Evolutionary conservation across 148 eudicot genomes (phyloP).

Genomic region (Vaccinium darrowii): DNA sequence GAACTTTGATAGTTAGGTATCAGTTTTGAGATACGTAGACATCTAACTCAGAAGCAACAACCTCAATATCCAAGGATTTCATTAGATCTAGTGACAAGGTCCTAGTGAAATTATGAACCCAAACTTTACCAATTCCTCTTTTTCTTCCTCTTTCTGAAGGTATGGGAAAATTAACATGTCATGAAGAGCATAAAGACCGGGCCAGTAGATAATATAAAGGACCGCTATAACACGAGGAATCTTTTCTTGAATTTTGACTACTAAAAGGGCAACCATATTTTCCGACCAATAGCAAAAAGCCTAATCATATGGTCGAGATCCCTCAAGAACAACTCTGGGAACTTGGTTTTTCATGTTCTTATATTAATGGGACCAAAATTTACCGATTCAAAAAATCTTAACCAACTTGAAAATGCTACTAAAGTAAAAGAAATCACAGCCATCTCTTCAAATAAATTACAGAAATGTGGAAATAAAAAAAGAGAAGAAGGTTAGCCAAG

Average conservation of each 20-base stretch:
- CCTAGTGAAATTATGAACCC: background rate
- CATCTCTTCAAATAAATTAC: background rate
- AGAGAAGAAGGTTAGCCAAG: background rate
- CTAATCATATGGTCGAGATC: background rate
- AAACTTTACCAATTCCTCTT: background rate
- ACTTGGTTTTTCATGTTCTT: background rate
- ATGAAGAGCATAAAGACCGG: background rate
- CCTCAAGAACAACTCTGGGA: background rate
- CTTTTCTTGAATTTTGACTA: too few species aligned
- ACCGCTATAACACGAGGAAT: too few species aligned
- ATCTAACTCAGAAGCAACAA: background rate
- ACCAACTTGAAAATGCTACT: background rate
- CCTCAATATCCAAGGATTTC: background rate
- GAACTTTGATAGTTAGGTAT: background rate
- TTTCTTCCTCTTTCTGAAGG: background rate
- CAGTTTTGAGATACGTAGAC: background rate
- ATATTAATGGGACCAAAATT: background rate
- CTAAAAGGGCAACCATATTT: background rate
- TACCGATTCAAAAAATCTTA: background rate
- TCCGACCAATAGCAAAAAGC: constrained; percentile 10
- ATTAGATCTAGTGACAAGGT: background rate
- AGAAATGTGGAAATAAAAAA: background rate
- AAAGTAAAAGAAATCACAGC: background rate
- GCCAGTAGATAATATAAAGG: too few species aligned
- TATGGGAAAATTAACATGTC: background rate